phyloP scores from a whole-genome alignment of 495 filamentous ascomycete genomes.

The Neurospora discreta region DNA sequence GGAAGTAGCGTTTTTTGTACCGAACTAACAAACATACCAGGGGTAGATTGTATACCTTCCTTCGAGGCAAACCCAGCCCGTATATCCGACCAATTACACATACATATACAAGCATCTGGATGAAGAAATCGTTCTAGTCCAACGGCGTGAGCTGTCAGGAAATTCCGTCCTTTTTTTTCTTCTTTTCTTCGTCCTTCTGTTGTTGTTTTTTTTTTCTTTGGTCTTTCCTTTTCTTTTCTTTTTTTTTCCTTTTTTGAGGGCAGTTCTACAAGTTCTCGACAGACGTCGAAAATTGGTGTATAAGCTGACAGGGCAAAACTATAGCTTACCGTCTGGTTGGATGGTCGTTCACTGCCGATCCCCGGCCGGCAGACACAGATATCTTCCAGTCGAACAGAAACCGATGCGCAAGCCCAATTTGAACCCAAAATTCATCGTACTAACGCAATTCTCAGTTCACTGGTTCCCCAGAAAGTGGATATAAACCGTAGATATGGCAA shows the following conservation, averaged over 20 bases:
- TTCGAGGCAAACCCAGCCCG: background rate
- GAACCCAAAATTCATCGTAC: background rate
- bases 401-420: background rate
- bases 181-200: background rate
- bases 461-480: background rate
- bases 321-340: background rate
- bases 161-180: background rate
- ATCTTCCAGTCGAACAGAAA: background rate
- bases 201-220: no score
- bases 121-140: background rate
- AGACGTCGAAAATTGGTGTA: background rate
- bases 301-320: background rate
- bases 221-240: no score
- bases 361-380: background rate
- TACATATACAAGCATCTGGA: background rate
- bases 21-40: no score
- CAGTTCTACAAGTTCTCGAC: background rate
- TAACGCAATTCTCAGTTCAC: background rate
- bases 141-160: background rate
- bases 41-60: background rate
- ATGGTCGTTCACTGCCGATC: background rate
- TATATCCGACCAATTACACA: background rate
- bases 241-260: background rate
- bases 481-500: background rate
- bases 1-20: no score